These are phyloP conservation scores for Neoarthrinium moseri DNA, from an alignment of 2,329 filamentous ascomycete species.

Conservation along the genomic window DNA sequence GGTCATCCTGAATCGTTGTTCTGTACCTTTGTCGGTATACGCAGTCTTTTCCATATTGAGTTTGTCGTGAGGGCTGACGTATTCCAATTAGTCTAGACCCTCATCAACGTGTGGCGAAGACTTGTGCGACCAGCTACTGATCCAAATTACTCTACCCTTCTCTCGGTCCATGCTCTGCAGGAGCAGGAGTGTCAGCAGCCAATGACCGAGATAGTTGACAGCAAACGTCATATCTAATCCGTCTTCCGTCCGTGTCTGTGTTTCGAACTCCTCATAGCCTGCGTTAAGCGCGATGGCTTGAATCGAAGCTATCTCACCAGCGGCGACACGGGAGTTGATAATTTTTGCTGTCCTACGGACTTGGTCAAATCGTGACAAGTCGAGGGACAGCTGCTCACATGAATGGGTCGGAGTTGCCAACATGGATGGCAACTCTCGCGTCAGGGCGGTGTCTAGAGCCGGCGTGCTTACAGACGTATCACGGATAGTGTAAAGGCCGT, in stretches of 20 bases:
- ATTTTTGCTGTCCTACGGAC: constrained; percentile 15
- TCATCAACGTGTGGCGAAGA: not conserved
- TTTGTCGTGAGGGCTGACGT: not conserved
- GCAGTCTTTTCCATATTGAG: constrained; percentile 3
- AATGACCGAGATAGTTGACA: constrained; percentile 17
- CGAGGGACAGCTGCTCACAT: constrained; percentile 15
- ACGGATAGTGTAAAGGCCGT: constrained; percentile 18
- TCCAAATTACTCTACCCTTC: constrained; percentile 9
- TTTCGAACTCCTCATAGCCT: constrained; percentile 16
- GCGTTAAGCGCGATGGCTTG: constrained; percentile 27
- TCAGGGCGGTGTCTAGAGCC: not conserved
- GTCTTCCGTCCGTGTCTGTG: constrained; percentile 11
- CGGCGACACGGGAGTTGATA: constrained; percentile 16
- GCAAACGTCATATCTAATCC: constrained; percentile 14
- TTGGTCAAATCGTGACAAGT: constrained; percentile 13
- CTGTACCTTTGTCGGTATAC: constrained; percentile 17
- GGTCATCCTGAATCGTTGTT: constrained; percentile 14
- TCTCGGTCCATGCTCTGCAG: constrained; percentile 16
- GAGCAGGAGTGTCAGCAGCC: constrained; percentile 16
- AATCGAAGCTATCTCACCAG: constrained; percentile 21
- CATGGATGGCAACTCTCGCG: not conserved
- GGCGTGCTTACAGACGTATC: not conserved
- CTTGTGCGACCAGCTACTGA: constrained; percentile 13
- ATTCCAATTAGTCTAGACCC: not conserved
- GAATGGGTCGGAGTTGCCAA: not conserved